These are phyloP conservation scores for Thraustochytrium sp. DNA, from an alignment of 352 stramenopile genomes.

Conservation along the genomic window DNA sequence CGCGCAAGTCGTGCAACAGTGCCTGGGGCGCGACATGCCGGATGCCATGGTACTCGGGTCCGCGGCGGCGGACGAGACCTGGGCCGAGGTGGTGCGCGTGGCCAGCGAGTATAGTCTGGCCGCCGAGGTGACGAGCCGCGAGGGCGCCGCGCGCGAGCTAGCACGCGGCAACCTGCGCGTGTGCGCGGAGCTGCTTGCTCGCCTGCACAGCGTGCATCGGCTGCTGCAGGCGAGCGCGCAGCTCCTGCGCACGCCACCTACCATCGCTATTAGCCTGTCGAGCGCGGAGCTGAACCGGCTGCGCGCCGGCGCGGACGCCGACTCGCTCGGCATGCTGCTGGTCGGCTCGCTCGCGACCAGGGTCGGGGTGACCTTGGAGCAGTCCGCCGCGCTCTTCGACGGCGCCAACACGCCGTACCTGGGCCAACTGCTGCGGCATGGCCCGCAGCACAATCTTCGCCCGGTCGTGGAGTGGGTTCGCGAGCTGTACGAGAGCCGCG, in stretches of 20 bases:
- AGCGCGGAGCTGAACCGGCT: background rate
- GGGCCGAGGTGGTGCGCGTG: background rate
- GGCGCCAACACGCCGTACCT: background rate
- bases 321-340: slow-evolving; percentile 13
- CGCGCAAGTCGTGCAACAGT: background rate
- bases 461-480: slow-evolving; percentile 7
- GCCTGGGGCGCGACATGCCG: background rate
- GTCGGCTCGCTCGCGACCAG: background rate
- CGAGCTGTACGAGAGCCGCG: background rate
- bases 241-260: background rate
- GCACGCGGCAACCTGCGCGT: background rate
- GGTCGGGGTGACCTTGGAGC: slow-evolving; percentile 21
- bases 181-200: background rate
- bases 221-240: background rate
- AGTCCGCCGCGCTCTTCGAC: slow-evolving; percentile 3
- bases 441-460: background rate
- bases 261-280: slow-evolving; percentile 4
- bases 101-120: slow-evolving; percentile 5
- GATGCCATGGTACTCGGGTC: background rate
- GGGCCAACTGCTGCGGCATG: background rate
- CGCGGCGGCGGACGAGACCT: background rate
- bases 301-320: background rate
- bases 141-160: background rate
- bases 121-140: background rate
- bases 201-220: background rate